Evolutionary conservation across 441 rosid genomes (phyloP), one percentile per base, ranked within the genome.

Genomic region (Jatropha podagrica): DNA sequence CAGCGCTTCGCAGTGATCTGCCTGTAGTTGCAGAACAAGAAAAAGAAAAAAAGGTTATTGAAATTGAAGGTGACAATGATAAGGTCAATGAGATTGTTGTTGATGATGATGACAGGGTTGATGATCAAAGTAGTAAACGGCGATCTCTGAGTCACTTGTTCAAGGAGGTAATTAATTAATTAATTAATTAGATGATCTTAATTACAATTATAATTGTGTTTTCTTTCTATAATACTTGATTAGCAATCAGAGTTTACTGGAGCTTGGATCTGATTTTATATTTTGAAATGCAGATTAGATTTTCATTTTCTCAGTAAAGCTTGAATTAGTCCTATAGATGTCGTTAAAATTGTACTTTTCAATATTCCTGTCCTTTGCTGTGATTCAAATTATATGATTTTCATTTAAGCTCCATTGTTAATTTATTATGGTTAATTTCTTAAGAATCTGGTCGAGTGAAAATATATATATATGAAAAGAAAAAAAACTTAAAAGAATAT

Each of bases 121-220:
- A 79, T 55, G 85, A 79, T 66, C 78, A 83, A 49, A 76, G 78
- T 38, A 63, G 11, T 71, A 84, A 83, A 60, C 84, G 88, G 37
- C 81, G 76, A 74, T 87, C 94, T 74, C 88, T 89, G 26, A 87
- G 89, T 80, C 80, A 77, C 80, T 82, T 91, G 84, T 87, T 91
- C 76, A 81, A 86, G 67, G 88, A 88, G 94, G 89, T 85, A 82
- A 48, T 8, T 40, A 4, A 23, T 18, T 63, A 88, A 92, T 88
- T 85, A 82, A 48, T 8, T 40, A 4, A 23, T 18, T 63, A 20
- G 7, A 32, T n/a, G 11, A 4, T 44, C 4, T 46, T 42, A 44
- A 42, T 18, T 66, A 20, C 12, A 3, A n/a, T 2, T 17, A 65
- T 23, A 5, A 20, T 8, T 20, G 52, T 52, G 58, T 13, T 14